Evolutionary conservation across 352 stramenopile genomes (phyloP), one percentile per base, ranked within the genome.

Genomic region (Phytophthora meadii): DNA sequence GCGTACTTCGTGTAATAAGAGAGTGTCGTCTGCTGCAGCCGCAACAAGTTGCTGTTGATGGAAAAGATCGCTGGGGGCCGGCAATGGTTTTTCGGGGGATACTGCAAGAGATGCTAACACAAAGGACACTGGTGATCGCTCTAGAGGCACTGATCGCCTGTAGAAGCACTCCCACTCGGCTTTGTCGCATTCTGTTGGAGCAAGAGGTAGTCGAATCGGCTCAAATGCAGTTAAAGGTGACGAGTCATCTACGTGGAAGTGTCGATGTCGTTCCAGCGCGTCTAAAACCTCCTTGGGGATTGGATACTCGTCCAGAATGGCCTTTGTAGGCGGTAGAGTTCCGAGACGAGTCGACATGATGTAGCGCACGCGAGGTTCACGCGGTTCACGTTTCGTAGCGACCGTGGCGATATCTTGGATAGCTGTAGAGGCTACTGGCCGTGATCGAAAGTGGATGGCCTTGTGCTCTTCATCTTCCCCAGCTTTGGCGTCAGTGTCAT

Each of bases 261-360:
- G 82, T 7, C 82, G 72, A 46, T 91, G 82, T 1, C 68, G 69
- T 53, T 91, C 82, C 28, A 91, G 56, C 9, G 82, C 79, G 15
- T 91, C 80, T 12, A 88, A 63, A 27, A 91, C 77, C 45, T 86
- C 82, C 45, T 88, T 89, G 2, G 82, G 82, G 44, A 91, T 88
- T 17, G 79, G 78, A 54, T 91, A 89, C 52, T 91, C 80, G 19
- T 89, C 81, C n/a, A 91, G 54, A 36, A 89, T 91, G 37, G 74
- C 72, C 59, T 87, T 87, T 0, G 77, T 89, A 14, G 82, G 82
- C 3, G 80, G 80, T 10, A 88, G 28, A 3, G 69, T 76, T 30
- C 48, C 46, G 27, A 89, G 60, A 1, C 77, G 72, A 50, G 76
- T 85, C 10, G 80, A 88, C 77, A 86, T 88, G 63, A 93, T 89